These are phyloP conservation scores for Dendrostoma leiphaemia DNA, from an alignment of 2,329 filamentous ascomycete species.

Conservation along the genomic window DNA sequence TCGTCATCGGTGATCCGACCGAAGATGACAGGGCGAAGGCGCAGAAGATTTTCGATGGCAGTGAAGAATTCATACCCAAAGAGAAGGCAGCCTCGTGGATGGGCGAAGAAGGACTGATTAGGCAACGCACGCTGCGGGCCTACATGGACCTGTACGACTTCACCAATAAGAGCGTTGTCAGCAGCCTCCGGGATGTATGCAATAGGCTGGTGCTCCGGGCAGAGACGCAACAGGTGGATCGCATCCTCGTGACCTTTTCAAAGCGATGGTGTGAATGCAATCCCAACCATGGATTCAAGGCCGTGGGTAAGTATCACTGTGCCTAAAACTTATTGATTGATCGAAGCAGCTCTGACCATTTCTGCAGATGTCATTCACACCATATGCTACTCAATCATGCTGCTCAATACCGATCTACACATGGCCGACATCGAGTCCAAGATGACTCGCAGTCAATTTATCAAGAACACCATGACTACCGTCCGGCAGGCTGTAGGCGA, in stretches of 20 bases:
- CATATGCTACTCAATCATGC: conserved; percentile 91
- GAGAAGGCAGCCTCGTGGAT: conserved; percentile 84
- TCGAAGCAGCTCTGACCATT: not conserved
- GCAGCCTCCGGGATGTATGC: conserved; percentile 77
- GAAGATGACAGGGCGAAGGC: conserved; percentile 76
- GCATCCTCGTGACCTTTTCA: conserved; percentile 86
- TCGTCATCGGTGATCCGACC: conserved; percentile 56
- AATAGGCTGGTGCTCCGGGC: conserved; percentile 78
- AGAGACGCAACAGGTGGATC: conserved; percentile 95
- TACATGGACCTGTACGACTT: conserved; percentile 96
- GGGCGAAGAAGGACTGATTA: conserved; percentile 67
- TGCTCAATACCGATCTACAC: conserved; percentile 95
- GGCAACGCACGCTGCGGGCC: conserved; percentile 61
- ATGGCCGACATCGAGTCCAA: conserved; percentile 92
- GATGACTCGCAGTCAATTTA: conserved; percentile 92
- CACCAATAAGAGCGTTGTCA: conserved; percentile 74
- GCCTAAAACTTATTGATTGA: conserved; percentile 34
- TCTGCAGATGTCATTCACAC: conserved; percentile 85
- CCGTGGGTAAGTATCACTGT: conserved; percentile 59
- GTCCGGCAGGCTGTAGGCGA: conserved; percentile 75
- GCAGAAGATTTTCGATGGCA: conserved; percentile 78
- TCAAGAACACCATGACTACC: conserved; percentile 94
- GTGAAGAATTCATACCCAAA: conserved; percentile 76
- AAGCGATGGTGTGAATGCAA: conserved; percentile 93
- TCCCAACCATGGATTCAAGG: conserved; percentile 87